Percentiles rank a stretch among this genome's conserved stretches.
These are phyloP conservation scores for Magnusiomyces ingens DNA, from an alignment of 1,139 yeast genomes.

Conservation along the genomic window DNA sequence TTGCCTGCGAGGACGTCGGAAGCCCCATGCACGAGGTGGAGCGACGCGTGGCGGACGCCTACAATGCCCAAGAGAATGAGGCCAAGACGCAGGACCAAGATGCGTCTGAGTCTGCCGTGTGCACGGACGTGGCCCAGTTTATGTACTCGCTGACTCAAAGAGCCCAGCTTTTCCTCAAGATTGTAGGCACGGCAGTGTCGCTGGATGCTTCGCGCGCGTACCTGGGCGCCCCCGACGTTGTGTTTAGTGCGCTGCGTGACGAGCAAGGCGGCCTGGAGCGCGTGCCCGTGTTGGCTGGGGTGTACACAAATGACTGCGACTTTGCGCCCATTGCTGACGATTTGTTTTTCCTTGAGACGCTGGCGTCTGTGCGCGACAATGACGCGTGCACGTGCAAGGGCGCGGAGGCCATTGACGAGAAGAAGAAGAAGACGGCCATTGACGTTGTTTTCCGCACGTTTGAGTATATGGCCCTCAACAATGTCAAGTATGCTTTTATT, in stretches of 20 bases:
- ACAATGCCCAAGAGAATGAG: neutral
- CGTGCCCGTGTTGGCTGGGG: constrained; percentile 16
- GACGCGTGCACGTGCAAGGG: no score
- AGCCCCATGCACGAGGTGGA: neutral
- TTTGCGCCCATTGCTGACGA: constrained; percentile 16
- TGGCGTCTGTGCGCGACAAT: neutral
- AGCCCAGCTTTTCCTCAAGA: neutral
- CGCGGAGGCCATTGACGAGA: neutral
- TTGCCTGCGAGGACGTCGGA: neutral
- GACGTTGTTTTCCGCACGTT: constrained; percentile 14
- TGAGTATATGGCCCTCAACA: constrained; percentile 22
- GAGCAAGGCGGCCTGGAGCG: neutral
- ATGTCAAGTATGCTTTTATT: constrained; percentile 24
- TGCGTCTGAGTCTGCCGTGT: neutral
- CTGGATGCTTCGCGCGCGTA: neutral
- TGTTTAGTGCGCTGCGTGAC: neutral
- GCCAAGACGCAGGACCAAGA: neutral
- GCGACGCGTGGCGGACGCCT: neutral
- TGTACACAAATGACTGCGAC: constrained; percentile 12
- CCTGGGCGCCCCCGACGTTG: neutral
- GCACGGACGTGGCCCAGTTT: neutral
- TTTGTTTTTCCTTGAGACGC: constrained; percentile 7
- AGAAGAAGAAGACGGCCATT: constrained; percentile 9
- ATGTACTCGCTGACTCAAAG: neutral
- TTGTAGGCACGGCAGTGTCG: no score